phyloP scores from a whole-genome alignment of 2,329 filamentous ascomycete genomes.

The Xenoacremonium recifei region DNA sequence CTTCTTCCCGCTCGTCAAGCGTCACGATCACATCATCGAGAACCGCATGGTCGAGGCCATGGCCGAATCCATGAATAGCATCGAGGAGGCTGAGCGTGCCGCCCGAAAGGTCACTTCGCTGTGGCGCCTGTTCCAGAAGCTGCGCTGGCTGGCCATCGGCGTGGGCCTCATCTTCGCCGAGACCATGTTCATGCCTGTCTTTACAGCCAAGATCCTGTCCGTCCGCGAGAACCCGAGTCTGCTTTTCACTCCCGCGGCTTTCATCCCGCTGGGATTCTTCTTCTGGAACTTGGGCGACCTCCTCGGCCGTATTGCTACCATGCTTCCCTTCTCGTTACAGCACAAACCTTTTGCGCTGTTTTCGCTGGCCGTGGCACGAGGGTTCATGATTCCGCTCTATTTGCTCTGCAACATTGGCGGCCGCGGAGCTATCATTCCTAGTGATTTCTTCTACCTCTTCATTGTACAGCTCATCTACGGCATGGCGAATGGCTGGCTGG shows the following conservation, averaged over 20 bases:
- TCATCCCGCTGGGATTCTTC: slow-evolving; percentile 87
- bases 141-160: slow-evolving; percentile 74
- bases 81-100: slow-evolving; percentile 53
- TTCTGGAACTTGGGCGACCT: slow-evolving; percentile 94
- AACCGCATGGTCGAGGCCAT: slow-evolving; percentile 47
- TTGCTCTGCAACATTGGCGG: slow-evolving; percentile 85
- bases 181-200: slow-evolving; percentile 95
- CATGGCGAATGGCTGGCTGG: slow-evolving; percentile 81
- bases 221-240: slow-evolving; percentile 42
- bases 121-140: slow-evolving; percentile 67
- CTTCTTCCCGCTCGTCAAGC: slow-evolving; percentile 70
- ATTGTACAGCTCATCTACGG: slow-evolving; percentile 84
- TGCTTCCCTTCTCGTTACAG: slow-evolving; percentile 54
- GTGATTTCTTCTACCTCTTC: slow-evolving; percentile 85
- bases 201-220: slow-evolving; percentile 66
- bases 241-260: slow-evolving; percentile 70
- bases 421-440: slow-evolving; percentile 68
- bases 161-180: slow-evolving; percentile 79
- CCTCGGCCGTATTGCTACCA: slow-evolving; percentile 68
- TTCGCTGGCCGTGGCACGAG: slow-evolving; percentile 60
- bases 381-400: slow-evolving; percentile 79
- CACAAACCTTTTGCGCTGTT: slow-evolving; percentile 68
- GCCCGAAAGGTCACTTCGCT: slow-evolving; percentile 55
- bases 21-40: slow-evolving; percentile 54
- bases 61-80: slow-evolving; percentile 47